Evolutionary conservation across 495 filamentous ascomycete species (phyloP).

Genomic region (Penicillium pancosmium): DNA sequence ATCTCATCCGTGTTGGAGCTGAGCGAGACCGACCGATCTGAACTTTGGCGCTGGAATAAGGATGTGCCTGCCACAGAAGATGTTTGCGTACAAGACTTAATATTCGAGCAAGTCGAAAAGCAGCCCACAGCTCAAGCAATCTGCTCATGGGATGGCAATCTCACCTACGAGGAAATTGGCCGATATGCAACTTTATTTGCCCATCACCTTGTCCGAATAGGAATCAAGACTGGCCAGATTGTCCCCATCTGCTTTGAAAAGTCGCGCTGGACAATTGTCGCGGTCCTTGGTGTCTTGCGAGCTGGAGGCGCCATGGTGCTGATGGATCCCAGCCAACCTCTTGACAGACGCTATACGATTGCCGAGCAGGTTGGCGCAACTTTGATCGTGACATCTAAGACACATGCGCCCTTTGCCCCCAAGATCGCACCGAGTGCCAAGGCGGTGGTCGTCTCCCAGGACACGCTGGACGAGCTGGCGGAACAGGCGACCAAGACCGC

Average conservation of each 20-base stretch:
- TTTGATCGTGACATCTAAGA: conserved; percentile 36
- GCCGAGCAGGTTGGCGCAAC: conserved; percentile 35
- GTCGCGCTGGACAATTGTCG: conserved; percentile 49
- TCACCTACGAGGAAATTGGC: conserved; percentile 50
- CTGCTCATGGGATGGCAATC: conserved; percentile 48
- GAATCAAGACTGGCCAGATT: conserved; percentile 35
- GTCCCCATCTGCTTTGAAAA: conserved; percentile 52
- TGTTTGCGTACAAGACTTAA: conserved; percentile 50
- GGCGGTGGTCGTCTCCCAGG: conserved; percentile 31
- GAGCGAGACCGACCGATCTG: conserved; percentile 30
- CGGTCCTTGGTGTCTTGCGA: conserved; percentile 48
- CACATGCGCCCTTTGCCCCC: conserved; percentile 29
- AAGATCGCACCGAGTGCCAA: conserved; percentile 33
- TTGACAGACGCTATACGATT: conserved; percentile 43
- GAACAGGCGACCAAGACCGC: conserved; percentile 12
- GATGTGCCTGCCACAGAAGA: conserved; percentile 32
- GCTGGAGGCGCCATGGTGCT: conserved; percentile 41
- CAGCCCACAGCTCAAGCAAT: conserved; percentile 42
- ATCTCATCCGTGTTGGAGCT: conserved; percentile 31
- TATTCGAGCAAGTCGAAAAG: conserved; percentile 37
- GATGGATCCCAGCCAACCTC: conserved; percentile 42
- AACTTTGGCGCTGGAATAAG: conserved; percentile 41
- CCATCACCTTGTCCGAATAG: conserved; percentile 25
- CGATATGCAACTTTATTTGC: conserved; percentile 38
- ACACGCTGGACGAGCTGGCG: conserved; percentile 20